Conservation (phyloP, 1,284 basidiomycete species). For the Sphagnurus paluster region DNA sequence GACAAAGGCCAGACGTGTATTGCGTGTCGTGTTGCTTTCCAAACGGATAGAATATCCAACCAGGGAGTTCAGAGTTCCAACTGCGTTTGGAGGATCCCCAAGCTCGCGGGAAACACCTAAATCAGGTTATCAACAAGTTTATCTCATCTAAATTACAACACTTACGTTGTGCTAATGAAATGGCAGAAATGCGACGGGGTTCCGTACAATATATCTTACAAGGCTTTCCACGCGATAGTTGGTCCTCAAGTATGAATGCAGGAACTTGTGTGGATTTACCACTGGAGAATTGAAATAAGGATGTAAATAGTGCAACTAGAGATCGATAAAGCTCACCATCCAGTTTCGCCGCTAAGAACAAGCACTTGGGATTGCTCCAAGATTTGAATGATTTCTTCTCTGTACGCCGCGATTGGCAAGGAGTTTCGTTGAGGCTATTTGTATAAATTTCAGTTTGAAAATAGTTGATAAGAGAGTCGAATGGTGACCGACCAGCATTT, state of each 20-base stretch:
- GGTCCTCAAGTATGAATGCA: slow-evolving; percentile 91
- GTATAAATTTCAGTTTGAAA: slow-evolving; percentile 19
- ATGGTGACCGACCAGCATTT: slow-evolving; percentile 77
- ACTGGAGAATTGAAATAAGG: slow-evolving; percentile 39
- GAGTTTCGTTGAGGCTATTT: slow-evolving; percentile 65
- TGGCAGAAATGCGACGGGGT: slow-evolving; percentile 94
- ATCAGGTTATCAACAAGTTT: not conserved
- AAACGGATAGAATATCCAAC: slow-evolving; percentile 96
- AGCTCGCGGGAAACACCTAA: slow-evolving; percentile 85
- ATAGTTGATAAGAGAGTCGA: not conserved
- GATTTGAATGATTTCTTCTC: slow-evolving; percentile 72
- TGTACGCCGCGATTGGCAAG: slow-evolving; percentile 89
- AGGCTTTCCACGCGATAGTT: slow-evolving; percentile 76
- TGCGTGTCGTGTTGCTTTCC: slow-evolving; percentile 84
- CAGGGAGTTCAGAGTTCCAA: slow-evolving; percentile 80
- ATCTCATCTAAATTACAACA: slow-evolving; percentile 5
- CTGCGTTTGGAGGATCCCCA: slow-evolving; percentile 81
- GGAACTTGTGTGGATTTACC: slow-evolving; percentile 99
- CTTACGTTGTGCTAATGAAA: slow-evolving; percentile 90
- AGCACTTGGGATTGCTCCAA: slow-evolving; percentile 85
- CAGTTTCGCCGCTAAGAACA: slow-evolving; percentile 96
- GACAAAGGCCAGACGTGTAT: slow-evolving; percentile 82
- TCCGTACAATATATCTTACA: slow-evolving; percentile 98
- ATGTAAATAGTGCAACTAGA: not conserved
- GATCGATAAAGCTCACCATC: slow-evolving; percentile 61